Evolutionary conservation across 1,284 basidiomycete genomes (phyloP).

Genomic region (Termitomyces sp.): DNA sequence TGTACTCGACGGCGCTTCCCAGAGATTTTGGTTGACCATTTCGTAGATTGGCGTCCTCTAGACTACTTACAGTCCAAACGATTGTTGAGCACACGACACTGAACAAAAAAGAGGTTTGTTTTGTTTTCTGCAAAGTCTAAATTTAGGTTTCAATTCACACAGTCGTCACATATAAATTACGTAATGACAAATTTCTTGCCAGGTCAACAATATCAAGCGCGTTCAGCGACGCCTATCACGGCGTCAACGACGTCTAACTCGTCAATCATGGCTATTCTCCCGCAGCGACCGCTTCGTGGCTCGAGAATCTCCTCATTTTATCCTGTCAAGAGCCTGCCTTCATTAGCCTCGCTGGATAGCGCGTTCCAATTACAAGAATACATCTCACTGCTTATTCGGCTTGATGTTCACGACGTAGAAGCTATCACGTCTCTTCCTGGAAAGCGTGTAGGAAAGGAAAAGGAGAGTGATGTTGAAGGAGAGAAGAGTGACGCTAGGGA

Average conservation of each 20-base stretch:
- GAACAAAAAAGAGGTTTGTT: neutral
- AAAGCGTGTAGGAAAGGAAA: conserved; percentile 33
- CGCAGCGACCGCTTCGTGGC: conserved; percentile 65
- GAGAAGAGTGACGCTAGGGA: conserved; percentile 34
- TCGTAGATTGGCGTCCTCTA: too few species aligned
- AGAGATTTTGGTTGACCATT: neutral
- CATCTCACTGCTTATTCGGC: conserved; percentile 80
- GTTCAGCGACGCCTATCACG: neutral
- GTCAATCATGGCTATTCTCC: conserved; percentile 28
- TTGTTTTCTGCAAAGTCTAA: neutral
- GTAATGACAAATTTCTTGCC: conserved; percentile 11
- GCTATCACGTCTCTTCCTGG: conserved; percentile 76
- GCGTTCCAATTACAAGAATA: conserved; percentile 96
- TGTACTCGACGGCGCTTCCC: neutral
- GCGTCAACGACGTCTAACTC: neutral
- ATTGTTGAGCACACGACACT: neutral
- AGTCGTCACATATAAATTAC: conserved; percentile 1
- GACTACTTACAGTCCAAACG: too few species aligned
- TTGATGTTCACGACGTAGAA: conserved; percentile 85
- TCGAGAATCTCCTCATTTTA: conserved; percentile 75
- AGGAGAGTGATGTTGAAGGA: conserved; percentile 30
- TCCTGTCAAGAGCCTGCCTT: conserved; percentile 61
- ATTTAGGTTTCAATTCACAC: neutral
- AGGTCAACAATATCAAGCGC: conserved; percentile 6
- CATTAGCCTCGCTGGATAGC: conserved; percentile 73